Base-by-base conservation (phyloP, 2,329 filamentous ascomycete species). In the Aspergillus sp. region DNA sequence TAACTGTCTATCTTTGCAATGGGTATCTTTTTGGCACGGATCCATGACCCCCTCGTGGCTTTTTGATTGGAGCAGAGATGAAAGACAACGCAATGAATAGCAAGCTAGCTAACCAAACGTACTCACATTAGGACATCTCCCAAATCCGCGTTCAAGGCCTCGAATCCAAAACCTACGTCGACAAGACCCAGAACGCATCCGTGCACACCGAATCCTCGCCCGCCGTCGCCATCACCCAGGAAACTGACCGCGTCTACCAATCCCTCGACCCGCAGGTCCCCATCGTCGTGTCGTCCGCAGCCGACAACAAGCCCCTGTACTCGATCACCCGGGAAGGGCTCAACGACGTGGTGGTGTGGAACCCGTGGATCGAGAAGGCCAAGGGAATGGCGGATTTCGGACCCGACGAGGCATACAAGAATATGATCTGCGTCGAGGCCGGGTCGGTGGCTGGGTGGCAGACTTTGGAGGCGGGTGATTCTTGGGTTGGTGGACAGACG, bases 341-440 rank as follows among this genome's bases (percentile, higher is more conserved):
- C 66, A 85, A 85, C 63, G 91, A 98, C 67, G 88, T 95, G 16
- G 94, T 97, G 1, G 90, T 98, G 31, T 99, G 95, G 95, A 99
- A 99, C 78, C 95, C 95, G 1, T 97, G 94, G 92, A 83, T 84
- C 46, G 91, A 93, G 64, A 96, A 96, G 81, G 87, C 91, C 1
- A 85, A 87, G 68, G 84, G 84, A 5, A 96, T 96, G 79, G 87
- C 81, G 55, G 95, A 99, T 76, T 97, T 98, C 74, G 85, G 84
- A 59, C 95, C 95, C 53, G 90, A 96, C 72, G 90, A 93, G 56
- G 95, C 90, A 42, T 98, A 89, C 82, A 91, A 91, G 82, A 86
- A 92, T 60, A 97, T 98, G 91, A 81, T 99, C 49, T 98, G 95
- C 73, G 86, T 98, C 54, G 95, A 99, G 82, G 90, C 94, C 2